These are phyloP conservation scores for Tetramitus jugosus DNA, from an alignment of 208 protist genomes.

Conservation along the genomic window DNA sequence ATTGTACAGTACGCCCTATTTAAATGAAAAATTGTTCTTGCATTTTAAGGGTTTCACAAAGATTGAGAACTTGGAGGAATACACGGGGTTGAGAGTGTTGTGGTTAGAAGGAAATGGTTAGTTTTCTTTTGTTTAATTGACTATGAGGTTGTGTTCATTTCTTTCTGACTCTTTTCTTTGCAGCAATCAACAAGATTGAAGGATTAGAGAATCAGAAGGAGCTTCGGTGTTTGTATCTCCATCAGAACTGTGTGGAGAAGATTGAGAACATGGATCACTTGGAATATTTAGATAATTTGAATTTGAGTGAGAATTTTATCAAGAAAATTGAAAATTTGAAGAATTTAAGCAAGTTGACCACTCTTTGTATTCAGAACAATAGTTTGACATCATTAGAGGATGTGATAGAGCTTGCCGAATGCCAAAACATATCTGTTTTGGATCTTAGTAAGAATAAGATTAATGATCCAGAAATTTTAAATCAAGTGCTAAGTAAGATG, in stretches of 20 bases:
- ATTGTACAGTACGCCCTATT: background rate
- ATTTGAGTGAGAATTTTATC: conserved; percentile 47
- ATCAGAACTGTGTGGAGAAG: conserved; percentile 42
- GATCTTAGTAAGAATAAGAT: conserved; percentile 45
- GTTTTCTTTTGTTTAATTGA: conserved; percentile 26
- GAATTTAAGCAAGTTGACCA: conserved; percentile 19
- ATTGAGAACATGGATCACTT: conserved; percentile 37
- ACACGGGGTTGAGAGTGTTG: conserved; percentile 32
- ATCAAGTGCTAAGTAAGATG: conserved; percentile 38
- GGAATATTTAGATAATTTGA: conserved; percentile 34
- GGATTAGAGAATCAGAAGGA: conserved; percentile 27
- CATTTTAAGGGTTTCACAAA: conserved; percentile 47
- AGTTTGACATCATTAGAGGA: conserved; percentile 16
- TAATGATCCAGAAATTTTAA: conserved; percentile 24
- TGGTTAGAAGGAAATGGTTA: conserved; percentile 51
- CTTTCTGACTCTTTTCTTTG: too few species aligned
- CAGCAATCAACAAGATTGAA: conserved; percentile 32
- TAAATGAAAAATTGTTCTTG: conserved; percentile 50
- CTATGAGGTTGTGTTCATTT: too few species aligned
- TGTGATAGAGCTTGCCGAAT: conserved; percentile 25
- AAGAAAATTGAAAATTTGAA: conserved; percentile 7
- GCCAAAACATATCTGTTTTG: conserved; percentile 24
- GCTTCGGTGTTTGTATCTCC: conserved; percentile 44
- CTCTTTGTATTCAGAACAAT: conserved; percentile 38
- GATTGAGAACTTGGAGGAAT: conserved; percentile 48